Base-by-base conservation (phyloP, 495 filamentous ascomycete species). In the Sphaerosporella brunnea region DNA sequence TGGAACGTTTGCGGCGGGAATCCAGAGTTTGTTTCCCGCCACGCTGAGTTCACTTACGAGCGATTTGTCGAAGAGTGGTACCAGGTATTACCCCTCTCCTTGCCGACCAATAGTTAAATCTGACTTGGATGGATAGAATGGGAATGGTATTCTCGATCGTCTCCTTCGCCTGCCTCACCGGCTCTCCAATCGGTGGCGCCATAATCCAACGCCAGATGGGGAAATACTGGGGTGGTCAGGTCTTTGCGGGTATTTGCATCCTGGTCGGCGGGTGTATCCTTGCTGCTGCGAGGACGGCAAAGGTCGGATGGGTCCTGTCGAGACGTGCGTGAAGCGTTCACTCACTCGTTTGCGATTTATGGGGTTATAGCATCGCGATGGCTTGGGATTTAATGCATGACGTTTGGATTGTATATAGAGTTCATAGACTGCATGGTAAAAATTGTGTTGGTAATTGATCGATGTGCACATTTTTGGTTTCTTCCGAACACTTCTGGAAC, bases 61-160 rank as follows among this genome's bases (percentile, higher is more conserved):
- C 1, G 78, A 90, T 54, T 49, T 78, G 55, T 69, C 71, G 23
- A 84, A 82, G 60, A 68, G 70, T 18, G 80, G 84, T 0, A 72
- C 76, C 44, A 68, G 43, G 24, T 32, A 32, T 32, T 7, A 32
- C 28, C 28, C 28, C 5, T 13, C 28, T 7, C 5, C 28, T 32
- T 32, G 28, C 13, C 7, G 7, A 32, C 13, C 5, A 32, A 7
- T 7, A 32, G 28, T 13, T 7, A 7, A 7, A 13, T 5, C 28
- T 32, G 28, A 32, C 13, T 5, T 13, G 28, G 28, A n/a, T n/a
- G n/a, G 5, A 32, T 13, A 32, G 82, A 11, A 78, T 84, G 69
- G 85, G 83, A 4, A 86, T 90, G 80, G 70, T 78, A 21, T 79
- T 90, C 49, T 77, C 72, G n/a, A 74, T 85, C 34, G 71, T 79